Evolutionary conservation across 805 yeast genomes (phyloP).

Genomic region (Yarrowia bubula): DNA sequence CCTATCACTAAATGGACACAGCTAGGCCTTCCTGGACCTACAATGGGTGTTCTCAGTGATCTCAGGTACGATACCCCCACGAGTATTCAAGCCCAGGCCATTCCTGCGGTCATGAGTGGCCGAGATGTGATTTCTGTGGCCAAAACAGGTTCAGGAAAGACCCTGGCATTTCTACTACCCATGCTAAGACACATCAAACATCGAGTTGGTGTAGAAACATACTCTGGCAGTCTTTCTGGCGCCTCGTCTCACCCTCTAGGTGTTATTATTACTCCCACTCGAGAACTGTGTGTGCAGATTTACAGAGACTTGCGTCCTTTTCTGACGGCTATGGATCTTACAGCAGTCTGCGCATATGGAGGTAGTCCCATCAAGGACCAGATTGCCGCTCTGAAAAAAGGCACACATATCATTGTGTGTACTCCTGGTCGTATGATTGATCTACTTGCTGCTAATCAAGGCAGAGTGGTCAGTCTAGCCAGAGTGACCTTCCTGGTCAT

Average conservation of each 20-base stretch:
- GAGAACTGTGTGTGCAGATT: slow-evolving; percentile 88
- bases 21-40: slow-evolving; percentile 66
- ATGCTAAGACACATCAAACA: slow-evolving; percentile 79
- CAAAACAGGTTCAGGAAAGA: slow-evolving; percentile 95
- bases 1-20: slow-evolving; percentile 81
- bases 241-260: slow-evolving; percentile 70
- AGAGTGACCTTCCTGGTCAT: slow-evolving; percentile 79
- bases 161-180: slow-evolving; percentile 83
- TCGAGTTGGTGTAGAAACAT: background rate
- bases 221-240: slow-evolving; percentile 50
- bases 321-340: slow-evolving; percentile 48
- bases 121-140: slow-evolving; percentile 91
- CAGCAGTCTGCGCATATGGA: slow-evolving; percentile 82
- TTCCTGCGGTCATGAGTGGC: slow-evolving; percentile 89
- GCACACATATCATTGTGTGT: slow-evolving; percentile 79
- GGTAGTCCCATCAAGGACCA: slow-evolving; percentile 82
- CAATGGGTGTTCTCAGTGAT: slow-evolving; percentile 52
- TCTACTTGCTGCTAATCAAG: slow-evolving; percentile 75
- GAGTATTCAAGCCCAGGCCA: slow-evolving; percentile 84
- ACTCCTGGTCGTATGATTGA: slow-evolving; percentile 96
- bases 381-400: slow-evolving; percentile 73
- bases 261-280: slow-evolving; percentile 80
- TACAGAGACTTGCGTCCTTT: slow-evolving; percentile 63
- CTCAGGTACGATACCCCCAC: slow-evolving; percentile 66
- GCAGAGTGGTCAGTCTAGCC: slow-evolving; percentile 65